Evolutionary conservation across 192 early-diverging fungal species (phyloP).

Genomic region (Oehlia diaphana): DNA sequence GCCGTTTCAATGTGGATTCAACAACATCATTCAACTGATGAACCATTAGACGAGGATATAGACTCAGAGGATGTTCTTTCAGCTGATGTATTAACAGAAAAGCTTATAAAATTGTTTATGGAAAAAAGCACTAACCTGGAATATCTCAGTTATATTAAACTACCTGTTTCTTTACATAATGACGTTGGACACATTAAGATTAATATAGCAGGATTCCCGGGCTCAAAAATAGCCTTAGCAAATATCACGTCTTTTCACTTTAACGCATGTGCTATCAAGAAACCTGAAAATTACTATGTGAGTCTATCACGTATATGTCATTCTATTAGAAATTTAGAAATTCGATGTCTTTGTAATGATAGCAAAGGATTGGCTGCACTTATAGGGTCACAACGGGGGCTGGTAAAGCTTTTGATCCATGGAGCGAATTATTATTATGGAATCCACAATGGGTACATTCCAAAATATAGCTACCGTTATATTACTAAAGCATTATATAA

Average conservation of each 20-base stretch:
- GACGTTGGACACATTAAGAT: not conserved
- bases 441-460: not conserved
- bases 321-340: not conserved
- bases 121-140: not conserved
- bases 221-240: not conserved
- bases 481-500: not conserved
- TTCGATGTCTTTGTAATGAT: not conserved
- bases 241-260: not conserved
- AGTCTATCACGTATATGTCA: not conserved
- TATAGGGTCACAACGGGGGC: not conserved
- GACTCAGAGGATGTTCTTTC: not conserved
- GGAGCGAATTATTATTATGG: not conserved
- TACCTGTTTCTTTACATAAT: not conserved
- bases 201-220: not conserved
- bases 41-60: not conserved
- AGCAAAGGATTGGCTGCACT: not conserved
- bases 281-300: not conserved
- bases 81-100: not conserved
- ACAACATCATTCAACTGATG: not conserved
- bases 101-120: not conserved
- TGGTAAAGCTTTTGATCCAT: not conserved
- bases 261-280: not conserved
- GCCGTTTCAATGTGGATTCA: not conserved
- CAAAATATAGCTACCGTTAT: not conserved
- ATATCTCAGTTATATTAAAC: not conserved